Evolutionary conservation across 169 alveolate species (phyloP).

Genomic region (Plasmodium gaboni): DNA sequence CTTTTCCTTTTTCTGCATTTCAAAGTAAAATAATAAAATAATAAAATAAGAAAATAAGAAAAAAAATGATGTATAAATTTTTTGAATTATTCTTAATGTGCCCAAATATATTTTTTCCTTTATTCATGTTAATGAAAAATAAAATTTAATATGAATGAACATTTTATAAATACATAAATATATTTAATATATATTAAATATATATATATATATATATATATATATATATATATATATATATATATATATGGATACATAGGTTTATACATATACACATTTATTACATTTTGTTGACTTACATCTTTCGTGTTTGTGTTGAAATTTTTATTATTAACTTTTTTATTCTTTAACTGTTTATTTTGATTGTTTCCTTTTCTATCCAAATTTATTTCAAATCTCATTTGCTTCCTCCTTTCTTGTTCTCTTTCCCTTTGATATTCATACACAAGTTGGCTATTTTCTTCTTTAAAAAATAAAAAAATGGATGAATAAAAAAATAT

Average conservation of each 20-base stretch:
- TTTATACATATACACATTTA: neutral
- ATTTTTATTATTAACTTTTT: conserved; percentile 27
- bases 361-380: conserved; percentile 66
- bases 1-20: conserved; percentile 69
- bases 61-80: neutral
- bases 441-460: conserved; percentile 70
- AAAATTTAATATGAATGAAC: neutral
- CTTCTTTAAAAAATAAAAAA: conserved; percentile 26
- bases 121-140: neutral
- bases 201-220: conserved; percentile 3
- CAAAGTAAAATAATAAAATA: neutral
- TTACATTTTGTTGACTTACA: conserved; percentile 19
- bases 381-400: conserved; percentile 73
- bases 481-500: neutral
- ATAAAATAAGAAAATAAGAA: neutral
- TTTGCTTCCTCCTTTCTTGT: conserved; percentile 72
- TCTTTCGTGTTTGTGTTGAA: conserved; percentile 28
- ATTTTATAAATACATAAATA: conserved; percentile 7
- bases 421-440: conserved; percentile 73
- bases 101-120: neutral
- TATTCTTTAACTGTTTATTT: conserved; percentile 12
- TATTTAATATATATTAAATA: neutral
- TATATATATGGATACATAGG: conserved; percentile 7
- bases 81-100: no score
- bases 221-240: neutral